phyloP scores from a whole-genome alignment of 2,329 filamentous ascomycete genomes.

The Xylariaceae sp. region DNA sequence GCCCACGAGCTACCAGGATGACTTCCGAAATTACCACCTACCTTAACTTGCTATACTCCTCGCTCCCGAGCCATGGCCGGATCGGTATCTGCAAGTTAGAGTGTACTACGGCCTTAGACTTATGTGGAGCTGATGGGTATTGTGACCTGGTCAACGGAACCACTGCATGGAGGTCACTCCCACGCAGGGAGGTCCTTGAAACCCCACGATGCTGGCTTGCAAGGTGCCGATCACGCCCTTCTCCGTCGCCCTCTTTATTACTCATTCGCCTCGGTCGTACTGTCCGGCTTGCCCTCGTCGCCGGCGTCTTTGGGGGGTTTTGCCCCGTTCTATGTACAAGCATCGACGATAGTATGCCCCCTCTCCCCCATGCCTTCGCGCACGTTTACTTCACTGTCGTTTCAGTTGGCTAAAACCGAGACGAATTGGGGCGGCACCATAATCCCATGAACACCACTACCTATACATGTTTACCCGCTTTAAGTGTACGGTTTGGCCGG shows the following conservation, averaged over 20 bases:
- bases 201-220: constrained; percentile 29
- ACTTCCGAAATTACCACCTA: constrained; percentile 24
- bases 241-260: constrained; percentile 23
- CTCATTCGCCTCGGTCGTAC: constrained; percentile 19
- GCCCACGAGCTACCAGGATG: constrained; percentile 19
- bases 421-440: not conserved
- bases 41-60: constrained; percentile 21
- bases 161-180: constrained; percentile 25
- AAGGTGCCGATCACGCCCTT: constrained; percentile 26
- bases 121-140: constrained; percentile 29
- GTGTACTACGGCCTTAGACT: constrained; percentile 27
- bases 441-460: not conserved
- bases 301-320: too few relatives aligned
- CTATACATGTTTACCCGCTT: constrained; percentile 10
- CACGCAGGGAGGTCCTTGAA: constrained; percentile 21
- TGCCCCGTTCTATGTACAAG: constrained; percentile 6
- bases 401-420: constrained; percentile 2
- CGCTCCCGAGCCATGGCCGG: constrained; percentile 22
- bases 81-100: constrained; percentile 28
- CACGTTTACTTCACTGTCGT: constrained; percentile 1
- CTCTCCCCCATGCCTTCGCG: constrained; percentile 15
- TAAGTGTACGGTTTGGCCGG: constrained; percentile 8
- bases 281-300: not conserved
- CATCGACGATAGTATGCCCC: constrained; percentile 4
- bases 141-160: constrained; percentile 29